Evolutionary conservation across 805 yeast species (phyloP).

Genomic region (Gaillardinia entomophila): DNA sequence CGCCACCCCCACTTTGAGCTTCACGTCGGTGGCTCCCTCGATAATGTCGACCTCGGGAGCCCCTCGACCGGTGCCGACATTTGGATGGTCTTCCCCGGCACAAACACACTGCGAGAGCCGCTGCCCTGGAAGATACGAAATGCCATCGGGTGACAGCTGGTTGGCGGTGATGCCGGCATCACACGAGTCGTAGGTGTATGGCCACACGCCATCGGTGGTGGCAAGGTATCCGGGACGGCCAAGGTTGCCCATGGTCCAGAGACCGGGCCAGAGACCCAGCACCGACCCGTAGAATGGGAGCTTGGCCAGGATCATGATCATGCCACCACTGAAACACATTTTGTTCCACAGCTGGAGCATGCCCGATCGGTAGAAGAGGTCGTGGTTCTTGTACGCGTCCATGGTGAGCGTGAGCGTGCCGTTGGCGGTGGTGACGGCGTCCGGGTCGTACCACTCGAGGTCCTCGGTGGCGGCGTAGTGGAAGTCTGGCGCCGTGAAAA

Average conservation of each 20-base stretch:
- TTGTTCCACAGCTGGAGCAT: slow-evolving; percentile 93
- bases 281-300: slow-evolving; percentile 75
- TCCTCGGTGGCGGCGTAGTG: slow-evolving; percentile 85
- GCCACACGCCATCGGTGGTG: slow-evolving; percentile 92
- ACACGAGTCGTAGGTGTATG: slow-evolving; percentile 79
- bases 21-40: slow-evolving; percentile 73
- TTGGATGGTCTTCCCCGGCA: slow-evolving; percentile 80
- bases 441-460: slow-evolving; percentile 94
- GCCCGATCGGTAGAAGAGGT: slow-evolving; percentile 78
- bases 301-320: slow-evolving; percentile 66
- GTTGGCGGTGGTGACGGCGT: slow-evolving; percentile 70
- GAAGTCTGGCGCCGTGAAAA: slow-evolving; percentile 79
- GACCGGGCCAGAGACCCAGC: slow-evolving; percentile 92
- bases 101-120: slow-evolving; percentile 73
- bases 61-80: slow-evolving; percentile 82
- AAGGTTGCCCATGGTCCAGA: slow-evolving; percentile 91
- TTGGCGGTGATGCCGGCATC: slow-evolving; percentile 95
- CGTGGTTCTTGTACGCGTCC: slow-evolving; percentile 81
- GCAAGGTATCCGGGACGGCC: slow-evolving; percentile 90
- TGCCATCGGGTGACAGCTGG: slow-evolving; percentile 86
- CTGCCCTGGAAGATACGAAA: slow-evolving; percentile 84
- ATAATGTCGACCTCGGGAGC: slow-evolving; percentile 93
- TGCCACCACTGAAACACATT: slow-evolving; percentile 83
- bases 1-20: slow-evolving; percentile 55
- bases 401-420: slow-evolving; percentile 65